Conservation (phyloP, 768 basidiomycete genomes). For the Hypsizygus marmoreus region DNA sequence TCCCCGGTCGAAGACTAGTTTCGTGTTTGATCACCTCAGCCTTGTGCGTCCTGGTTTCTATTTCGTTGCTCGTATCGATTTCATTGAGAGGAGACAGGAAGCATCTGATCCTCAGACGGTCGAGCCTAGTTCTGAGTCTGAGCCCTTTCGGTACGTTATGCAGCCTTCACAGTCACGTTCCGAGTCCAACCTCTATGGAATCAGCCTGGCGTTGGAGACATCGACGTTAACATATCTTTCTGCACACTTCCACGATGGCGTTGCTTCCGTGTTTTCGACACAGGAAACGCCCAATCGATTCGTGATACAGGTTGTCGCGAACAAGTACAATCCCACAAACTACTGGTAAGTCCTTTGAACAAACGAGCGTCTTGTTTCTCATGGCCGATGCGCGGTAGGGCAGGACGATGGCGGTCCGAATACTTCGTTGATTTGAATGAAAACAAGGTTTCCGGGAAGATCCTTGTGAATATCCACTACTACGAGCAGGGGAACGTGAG, state of each 20-base stretch:
- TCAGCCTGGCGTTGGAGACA: conserved; percentile 75
- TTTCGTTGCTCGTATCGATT: not conserved
- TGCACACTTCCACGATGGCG: conserved; percentile 84
- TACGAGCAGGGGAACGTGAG: conserved; percentile 96
- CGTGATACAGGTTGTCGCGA: conserved; percentile 85
- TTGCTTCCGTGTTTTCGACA: conserved; percentile 68
- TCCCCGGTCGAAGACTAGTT: conserved; percentile 76
- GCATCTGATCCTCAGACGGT: conserved; percentile 70
- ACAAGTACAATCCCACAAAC: conserved; percentile 93
- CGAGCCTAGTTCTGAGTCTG: conserved; percentile 63
- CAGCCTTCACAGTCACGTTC: not conserved
- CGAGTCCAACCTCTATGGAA: too few relatives aligned
- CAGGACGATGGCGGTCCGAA: conserved; percentile 92
- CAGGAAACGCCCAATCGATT: conserved; percentile 48
- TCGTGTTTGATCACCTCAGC: conserved; percentile 82
- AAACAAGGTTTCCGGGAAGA: conserved; percentile 65
- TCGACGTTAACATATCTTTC: conserved; percentile 67
- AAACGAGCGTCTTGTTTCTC: conserved; percentile 1
- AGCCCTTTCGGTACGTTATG: conserved; percentile 69
- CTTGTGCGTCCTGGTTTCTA: conserved; percentile 53
- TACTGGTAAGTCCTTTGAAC: conserved; percentile 66
- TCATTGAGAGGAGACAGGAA: conserved; percentile 51
- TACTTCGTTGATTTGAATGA: conserved; percentile 73
- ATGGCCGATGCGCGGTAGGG: conserved; percentile 50
- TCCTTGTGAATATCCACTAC: conserved; percentile 90